Evolutionary conservation across 2,329 filamentous ascomycete species (phyloP).

Genomic region (Cladophialophora yegresii): DNA sequence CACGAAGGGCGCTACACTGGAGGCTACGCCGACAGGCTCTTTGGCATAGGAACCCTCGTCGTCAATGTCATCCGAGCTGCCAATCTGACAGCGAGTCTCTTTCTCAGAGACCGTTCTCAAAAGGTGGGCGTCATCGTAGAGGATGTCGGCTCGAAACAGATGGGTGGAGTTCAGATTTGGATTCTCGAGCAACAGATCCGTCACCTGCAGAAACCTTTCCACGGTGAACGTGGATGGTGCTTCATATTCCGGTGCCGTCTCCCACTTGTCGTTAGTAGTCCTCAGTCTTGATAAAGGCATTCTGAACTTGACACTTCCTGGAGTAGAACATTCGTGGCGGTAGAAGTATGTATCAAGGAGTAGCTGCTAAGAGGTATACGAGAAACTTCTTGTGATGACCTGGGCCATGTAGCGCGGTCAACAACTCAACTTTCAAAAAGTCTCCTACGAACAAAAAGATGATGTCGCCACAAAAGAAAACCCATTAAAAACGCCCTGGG

Average conservation of each 20-base stretch:
- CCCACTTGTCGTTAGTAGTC: conserved; percentile 8
- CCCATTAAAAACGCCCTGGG: conserved; percentile 26
- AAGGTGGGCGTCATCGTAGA: conserved; percentile 54
- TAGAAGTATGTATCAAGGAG: neutral
- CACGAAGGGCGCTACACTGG: conserved; percentile 33
- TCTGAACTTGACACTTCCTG: neutral
- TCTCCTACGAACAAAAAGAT: conserved; percentile 2
- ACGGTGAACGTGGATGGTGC: conserved; percentile 29
- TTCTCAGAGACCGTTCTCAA: conserved; percentile 42
- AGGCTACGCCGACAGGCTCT: neutral
- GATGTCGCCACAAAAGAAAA: conserved; percentile 1
- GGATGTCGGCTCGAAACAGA: conserved; percentile 63
- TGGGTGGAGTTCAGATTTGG: conserved; percentile 61
- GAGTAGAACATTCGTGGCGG: neutral
- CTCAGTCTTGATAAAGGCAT: neutral
- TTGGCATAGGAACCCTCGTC: neutral
- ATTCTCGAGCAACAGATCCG: conserved; percentile 53
- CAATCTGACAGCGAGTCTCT: conserved; percentile 35
- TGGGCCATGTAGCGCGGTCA: neutral
- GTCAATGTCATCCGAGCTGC: neutral
- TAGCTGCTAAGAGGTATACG: neutral
- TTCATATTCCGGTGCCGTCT: conserved; percentile 20
- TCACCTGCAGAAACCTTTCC: conserved; percentile 50
- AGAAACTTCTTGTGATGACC: neutral
- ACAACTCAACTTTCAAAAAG: neutral